phyloP scores from a whole-genome alignment of 768 basidiomycete genomes.

The Boletus bicolor region DNA sequence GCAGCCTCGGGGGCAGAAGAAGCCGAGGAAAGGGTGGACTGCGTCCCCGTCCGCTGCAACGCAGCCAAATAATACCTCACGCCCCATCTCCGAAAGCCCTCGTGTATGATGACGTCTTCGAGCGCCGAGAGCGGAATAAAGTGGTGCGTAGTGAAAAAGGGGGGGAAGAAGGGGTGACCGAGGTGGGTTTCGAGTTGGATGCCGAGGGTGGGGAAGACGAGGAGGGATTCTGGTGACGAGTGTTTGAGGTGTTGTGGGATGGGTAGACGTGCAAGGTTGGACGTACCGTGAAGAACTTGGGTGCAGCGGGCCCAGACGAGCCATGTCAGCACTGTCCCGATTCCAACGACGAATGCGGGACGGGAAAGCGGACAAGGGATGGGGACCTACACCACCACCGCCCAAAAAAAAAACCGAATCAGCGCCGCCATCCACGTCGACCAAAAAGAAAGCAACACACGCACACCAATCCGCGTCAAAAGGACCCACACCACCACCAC shows the following conservation, averaged over 20 bases:
- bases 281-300: conserved; percentile 48
- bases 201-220: conserved; percentile 64
- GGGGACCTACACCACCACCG: not conserved
- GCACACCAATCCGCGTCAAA: not conserved
- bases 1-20: too few species aligned
- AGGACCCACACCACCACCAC: not conserved
- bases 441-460: conserved; percentile 10
- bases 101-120: conserved; percentile 68
- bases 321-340: conserved; percentile 15
- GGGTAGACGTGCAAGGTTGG: not conserved
- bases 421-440: not conserved
- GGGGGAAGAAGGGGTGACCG: conserved; percentile 43
- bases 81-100: conserved; percentile 70
- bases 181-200: conserved; percentile 72
- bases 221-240: conserved; percentile 55
- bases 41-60: conserved; percentile 24
- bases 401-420: too few species aligned
- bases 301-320: conserved; percentile 38
- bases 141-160: conserved; percentile 36
- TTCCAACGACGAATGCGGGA: not conserved
- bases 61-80: conserved; percentile 65
- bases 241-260: not conserved
- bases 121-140: conserved; percentile 60
- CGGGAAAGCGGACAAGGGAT: not conserved
- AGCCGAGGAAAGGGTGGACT: too few species aligned